A percentile compares a stretch with the other conserved stretches of the same genome.
Evolutionary conservation across 1,284 basidiomycete species (phyloP).

Genomic region (Irpex sp.): DNA sequence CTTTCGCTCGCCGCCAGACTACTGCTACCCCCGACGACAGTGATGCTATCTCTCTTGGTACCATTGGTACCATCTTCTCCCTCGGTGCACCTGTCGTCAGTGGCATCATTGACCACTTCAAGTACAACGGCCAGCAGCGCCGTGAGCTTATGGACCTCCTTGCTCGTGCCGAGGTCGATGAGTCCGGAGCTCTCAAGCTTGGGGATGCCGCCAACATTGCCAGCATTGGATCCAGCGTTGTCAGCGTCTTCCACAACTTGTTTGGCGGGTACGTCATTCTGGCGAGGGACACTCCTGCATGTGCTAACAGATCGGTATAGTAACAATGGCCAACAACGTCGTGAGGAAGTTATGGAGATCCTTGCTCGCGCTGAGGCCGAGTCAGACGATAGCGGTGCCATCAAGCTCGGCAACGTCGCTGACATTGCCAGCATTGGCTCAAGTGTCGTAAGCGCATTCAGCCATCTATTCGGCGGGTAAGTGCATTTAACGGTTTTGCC

Average conservation of each 20-base stretch:
- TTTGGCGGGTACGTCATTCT: background rate
- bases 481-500: background rate
- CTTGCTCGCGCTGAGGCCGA: background rate
- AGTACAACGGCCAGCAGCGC: background rate
- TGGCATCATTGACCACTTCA: background rate
- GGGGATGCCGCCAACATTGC: background rate
- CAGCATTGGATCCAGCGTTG: background rate
- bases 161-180: background rate
- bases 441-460: background rate
- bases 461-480: background rate
- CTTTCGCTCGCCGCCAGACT: background rate
- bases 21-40: background rate
- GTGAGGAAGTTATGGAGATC: too few relatives aligned
- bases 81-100: background rate
- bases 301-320: too few relatives aligned
- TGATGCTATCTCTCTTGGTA: background rate
- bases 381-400: constrained; percentile 3
- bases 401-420: background rate
- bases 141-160: background rate
- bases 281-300: too few relatives aligned
- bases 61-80: background rate
- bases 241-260: background rate
- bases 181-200: constrained; percentile 3
- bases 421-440: background rate
- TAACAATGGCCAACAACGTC: background rate